A percentile compares a stretch with the other conserved stretches of the same genome.
Conservation (phyloP, 805 yeast genomes). For the Wickerhamiella lipophila region DNA sequence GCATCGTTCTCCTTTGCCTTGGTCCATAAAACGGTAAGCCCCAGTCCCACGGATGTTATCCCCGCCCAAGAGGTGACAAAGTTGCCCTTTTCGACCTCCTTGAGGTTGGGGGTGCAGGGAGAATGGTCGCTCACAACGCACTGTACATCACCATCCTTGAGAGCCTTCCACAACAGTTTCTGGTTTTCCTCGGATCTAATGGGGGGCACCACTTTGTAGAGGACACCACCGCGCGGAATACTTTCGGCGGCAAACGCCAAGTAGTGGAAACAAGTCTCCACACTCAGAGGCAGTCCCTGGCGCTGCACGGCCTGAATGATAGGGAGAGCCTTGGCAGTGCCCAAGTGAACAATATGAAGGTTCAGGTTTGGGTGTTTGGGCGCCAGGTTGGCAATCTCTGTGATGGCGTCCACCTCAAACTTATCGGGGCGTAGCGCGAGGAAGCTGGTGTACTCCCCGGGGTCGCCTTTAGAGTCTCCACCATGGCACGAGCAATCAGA, state of each 20-base stretch:
- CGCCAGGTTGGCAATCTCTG: conserved; percentile 54
- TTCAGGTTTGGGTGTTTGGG: conserved; percentile 31
- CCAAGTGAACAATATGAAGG: conserved; percentile 81
- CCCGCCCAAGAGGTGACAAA: conserved; percentile 96
- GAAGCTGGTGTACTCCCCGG: conserved; percentile 56
- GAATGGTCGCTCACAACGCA: conserved; percentile 93
- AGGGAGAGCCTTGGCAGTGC: conserved; percentile 75
- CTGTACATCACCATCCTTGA: conserved; percentile 50
- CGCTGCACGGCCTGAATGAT: conserved; percentile 51
- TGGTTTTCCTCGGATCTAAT: conserved; percentile 67
- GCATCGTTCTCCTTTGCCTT: conserved; percentile 40
- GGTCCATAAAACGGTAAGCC: conserved; percentile 69
- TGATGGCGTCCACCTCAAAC: conserved; percentile 76
- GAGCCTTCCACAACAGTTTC: conserved; percentile 62
- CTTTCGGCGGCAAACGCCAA: conserved; percentile 63
- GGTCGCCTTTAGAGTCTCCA: conserved; percentile 33
- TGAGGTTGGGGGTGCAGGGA: conserved; percentile 87
- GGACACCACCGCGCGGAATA: conserved; percentile 66
- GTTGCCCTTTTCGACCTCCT: conserved; percentile 70
- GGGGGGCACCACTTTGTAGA: conserved; percentile 92
- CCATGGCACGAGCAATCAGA: conserved; percentile 27
- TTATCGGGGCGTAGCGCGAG: conserved; percentile 78
- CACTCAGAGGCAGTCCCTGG: conserved; percentile 38
- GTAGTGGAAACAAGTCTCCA: conserved; percentile 93
- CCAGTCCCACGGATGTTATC: conserved; percentile 83